Evolutionary conservation across 768 basidiomycete genomes (phyloP), one percentile per base, ranked within the genome.

Genomic region (Leccinum boreale): DNA sequence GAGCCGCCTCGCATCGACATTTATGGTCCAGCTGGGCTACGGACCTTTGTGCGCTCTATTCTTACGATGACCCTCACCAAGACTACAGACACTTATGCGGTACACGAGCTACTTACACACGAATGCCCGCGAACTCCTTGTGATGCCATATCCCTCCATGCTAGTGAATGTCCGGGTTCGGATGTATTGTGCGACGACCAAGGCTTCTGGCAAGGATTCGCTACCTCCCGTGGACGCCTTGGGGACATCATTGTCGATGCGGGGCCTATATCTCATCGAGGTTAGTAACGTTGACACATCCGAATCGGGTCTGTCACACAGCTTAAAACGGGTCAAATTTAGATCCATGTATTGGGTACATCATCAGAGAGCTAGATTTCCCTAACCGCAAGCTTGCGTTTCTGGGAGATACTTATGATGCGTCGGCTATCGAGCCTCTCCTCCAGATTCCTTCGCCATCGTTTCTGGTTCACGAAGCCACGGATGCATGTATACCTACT

Each of bases 391-490:
- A 87, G 66, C 69, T 94, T 44, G 86, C 86, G 24, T 79, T 93
- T 48, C 77, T 93, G 5, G 92, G 92, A 0, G 91, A 94, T 67
- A 92, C 90, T 1, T 82, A 74, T 60, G 85, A 93, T 65, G 79
- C 86, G 0, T 79, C 81, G 26, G 65, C 75, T 1, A 80, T 90
- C 51, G 71, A 80, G n/a, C 83, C 83, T 10, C 79, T 90, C 23
- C 82, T 81, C 69, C 63, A 63, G 47, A 67, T 73, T 26, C 77
- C 82, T 48, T 67, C 79, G 4, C 79, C 81, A 23, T 82, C 85
- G 28, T 76, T 94, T n/a, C 78, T 94, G 19, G 77, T 94, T n/a
- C 93, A 94, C 70, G 92, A 94, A 72, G 84, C 87, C 1, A 92
- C 90, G 2, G 91, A 94, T 65, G 85, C 87, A 0, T 80, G 79